These are phyloP conservation scores for Microthlaspi erraticum DNA, from an alignment of 345 rosid genomes.

Conservation along the genomic window DNA sequence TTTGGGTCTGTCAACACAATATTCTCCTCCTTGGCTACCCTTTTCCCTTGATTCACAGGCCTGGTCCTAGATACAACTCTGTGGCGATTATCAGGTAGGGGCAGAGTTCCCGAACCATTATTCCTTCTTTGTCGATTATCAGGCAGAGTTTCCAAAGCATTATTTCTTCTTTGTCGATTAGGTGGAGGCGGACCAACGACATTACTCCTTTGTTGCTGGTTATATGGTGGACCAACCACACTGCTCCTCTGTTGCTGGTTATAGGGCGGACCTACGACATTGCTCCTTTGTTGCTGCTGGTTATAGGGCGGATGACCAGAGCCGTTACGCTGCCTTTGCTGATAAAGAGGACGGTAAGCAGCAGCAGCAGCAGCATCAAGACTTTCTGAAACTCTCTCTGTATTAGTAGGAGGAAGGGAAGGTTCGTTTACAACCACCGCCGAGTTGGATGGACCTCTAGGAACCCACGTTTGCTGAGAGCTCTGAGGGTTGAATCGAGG, in stretches of 20 bases:
- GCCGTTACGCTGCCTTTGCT: slow-evolving; percentile 18
- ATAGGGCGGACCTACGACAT: neutral
- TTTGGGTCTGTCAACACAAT: slow-evolving; percentile 53
- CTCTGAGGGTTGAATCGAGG: slow-evolving; percentile 47
- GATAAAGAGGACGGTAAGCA: slow-evolving; percentile 24
- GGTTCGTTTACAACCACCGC: slow-evolving; percentile 32
- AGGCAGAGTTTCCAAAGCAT: slow-evolving; percentile 34
- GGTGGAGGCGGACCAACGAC: slow-evolving; percentile 30
- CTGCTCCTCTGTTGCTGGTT: slow-evolving; percentile 36
- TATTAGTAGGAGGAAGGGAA: slow-evolving; percentile 29
- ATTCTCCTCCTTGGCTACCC: slow-evolving; percentile 43
- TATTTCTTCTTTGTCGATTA: slow-evolving; percentile 47
- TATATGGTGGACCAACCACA: neutral
- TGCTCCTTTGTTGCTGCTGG: slow-evolving; percentile 36
- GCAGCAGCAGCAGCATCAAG: slow-evolving; percentile 15
- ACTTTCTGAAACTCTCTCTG: slow-evolving; percentile 31
- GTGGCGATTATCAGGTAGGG: slow-evolving; percentile 40
- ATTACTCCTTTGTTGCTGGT: slow-evolving; percentile 39
- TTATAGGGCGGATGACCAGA: slow-evolving; percentile 12
- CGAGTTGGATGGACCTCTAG: slow-evolving; percentile 54
- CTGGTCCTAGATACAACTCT: slow-evolving; percentile 47
- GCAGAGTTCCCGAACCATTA: slow-evolving; percentile 34
- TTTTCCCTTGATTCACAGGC: slow-evolving; percentile 50
- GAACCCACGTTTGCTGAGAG: slow-evolving; percentile 75
- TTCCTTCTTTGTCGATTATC: slow-evolving; percentile 48